Evolutionary conservation across 768 basidiomycete species (phyloP).

Genomic region (Cyclocybe cylindracea): DNA sequence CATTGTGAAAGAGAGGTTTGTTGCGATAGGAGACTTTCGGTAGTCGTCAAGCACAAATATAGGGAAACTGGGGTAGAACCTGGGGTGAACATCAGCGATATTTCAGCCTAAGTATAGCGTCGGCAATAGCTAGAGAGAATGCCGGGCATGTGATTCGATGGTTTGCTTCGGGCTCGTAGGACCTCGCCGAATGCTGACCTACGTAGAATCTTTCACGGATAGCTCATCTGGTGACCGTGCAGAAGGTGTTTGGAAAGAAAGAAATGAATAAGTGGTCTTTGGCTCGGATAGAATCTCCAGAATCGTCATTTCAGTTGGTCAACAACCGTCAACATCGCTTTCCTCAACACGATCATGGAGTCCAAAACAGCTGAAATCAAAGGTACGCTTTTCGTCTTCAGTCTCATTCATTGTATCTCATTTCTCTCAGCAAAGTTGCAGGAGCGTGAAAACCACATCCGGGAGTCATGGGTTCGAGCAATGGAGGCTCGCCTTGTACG

Average conservation of each 20-base stretch:
- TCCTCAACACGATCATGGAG: slow-evolving; percentile 24
- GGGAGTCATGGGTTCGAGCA: slow-evolving; percentile 92
- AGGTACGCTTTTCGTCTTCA: slow-evolving; percentile 32
- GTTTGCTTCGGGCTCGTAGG: neutral
- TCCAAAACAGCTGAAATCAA: slow-evolving; percentile 46
- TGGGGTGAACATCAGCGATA: neutral
- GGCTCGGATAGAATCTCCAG: no score
- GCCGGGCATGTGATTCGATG: slow-evolving; percentile 6
- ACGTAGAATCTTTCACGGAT: no score
- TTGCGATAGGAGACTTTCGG: neutral
- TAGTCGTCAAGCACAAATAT: neutral
- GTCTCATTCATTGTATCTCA: neutral
- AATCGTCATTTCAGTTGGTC: slow-evolving; percentile 4
- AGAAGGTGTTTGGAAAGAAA: no score
- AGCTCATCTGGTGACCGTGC: no score
- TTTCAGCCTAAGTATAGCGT: neutral
- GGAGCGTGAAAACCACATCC: slow-evolving; percentile 73
- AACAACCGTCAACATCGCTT: slow-evolving; percentile 22
- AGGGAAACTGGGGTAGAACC: neutral
- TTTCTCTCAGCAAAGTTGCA: slow-evolving; percentile 53
- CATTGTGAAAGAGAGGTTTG: slow-evolving; percentile 25
- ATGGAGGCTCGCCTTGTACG: slow-evolving; percentile 92
- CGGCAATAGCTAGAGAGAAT: neutral
- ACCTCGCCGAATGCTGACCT: neutral
- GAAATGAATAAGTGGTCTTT: no score